Evolutionary conservation across 2,329 filamentous ascomycete species (phyloP), one percentile per base, ranked within the genome.

Genomic region (Fonsecaea multimorphosa): DNA sequence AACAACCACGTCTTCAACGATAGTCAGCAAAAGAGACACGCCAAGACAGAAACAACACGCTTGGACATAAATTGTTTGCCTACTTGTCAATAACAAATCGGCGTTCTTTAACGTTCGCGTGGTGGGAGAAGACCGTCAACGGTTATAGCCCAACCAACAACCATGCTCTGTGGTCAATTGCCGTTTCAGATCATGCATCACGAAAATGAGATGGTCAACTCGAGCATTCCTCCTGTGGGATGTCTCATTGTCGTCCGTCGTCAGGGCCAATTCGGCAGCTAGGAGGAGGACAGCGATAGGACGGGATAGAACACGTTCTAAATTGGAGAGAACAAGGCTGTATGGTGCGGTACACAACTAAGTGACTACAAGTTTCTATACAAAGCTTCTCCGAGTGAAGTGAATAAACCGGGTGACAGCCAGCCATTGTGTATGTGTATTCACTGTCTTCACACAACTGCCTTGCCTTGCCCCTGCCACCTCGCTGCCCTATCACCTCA

Each of bases 81-180:
- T 46, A 24, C 40, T 46, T 46, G 40, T 46, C 40, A 46, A 46
- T 22, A 2, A 46, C 40, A 46, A 46, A 46, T 46, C 40, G 40
- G 40, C 19, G 40, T 46, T 46, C 40, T n/a, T n/a, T 24, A 46
- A 46, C 40, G 40, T 46, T 46, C 40, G 40, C 40, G 40, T 1
- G 40, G 40, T 46, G 40, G 40, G 40, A 46, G 40, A 24, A 46
- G 40, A 24, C 40, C 40, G 2, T 12, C 6, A 46, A 24, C 19
- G 11, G 44, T 24, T 49, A 49, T 49, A 49, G 44, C 44, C 40
- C 44, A 49, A 49, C 44, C 44, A 49, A 49, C 44, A 49, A 12
- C 6, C 16, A 44, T 44, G 2, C 16, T 19, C 38, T 8, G 38
- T 44, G 16, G 38, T 44, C 38, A 44, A 9, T 44, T 6, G n/a